Percentiles rank a stretch among this genome's conserved stretches.
Conservation (phyloP, 805 yeast species). For the Lipomyces kockii region DNA sequence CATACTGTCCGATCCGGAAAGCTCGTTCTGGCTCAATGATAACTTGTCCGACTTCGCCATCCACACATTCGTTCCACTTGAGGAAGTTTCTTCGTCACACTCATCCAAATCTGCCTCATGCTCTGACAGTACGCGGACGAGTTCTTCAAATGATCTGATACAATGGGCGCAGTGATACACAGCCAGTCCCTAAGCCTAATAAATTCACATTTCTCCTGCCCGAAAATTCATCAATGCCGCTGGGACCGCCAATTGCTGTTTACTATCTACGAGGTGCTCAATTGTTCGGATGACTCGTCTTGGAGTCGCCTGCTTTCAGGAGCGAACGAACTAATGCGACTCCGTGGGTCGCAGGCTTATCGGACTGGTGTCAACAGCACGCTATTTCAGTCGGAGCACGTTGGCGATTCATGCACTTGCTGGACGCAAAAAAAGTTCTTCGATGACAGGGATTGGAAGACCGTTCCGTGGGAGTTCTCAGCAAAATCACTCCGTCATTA, state of each 20-base stretch:
- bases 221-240: not conserved
- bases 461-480: slow-evolving; percentile 17
- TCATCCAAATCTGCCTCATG: not conserved
- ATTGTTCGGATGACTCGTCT: not conserved
- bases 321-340: slow-evolving; percentile 23
- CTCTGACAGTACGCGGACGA: not conserved
- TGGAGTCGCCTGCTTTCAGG: slow-evolving; percentile 24
- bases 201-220: not conserved
- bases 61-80: not conserved
- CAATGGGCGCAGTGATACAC: not conserved
- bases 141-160: not conserved
- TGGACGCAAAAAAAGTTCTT: slow-evolving; percentile 15
- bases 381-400: slow-evolving; percentile 24
- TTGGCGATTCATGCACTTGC: slow-evolving; percentile 12
- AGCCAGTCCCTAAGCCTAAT: not conserved
- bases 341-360: slow-evolving; percentile 24
- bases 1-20: not conserved
- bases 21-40: not conserved
- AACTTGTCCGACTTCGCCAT: not conserved
- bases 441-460: slow-evolving; percentile 23
- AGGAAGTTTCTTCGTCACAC: not conserved
- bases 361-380: slow-evolving; percentile 9
- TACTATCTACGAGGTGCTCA: slow-evolving; percentile 18
- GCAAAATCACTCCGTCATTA: slow-evolving; percentile 3
- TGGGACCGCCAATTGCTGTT: slow-evolving; percentile 12